These are phyloP conservation scores for Aspergillus diversus DNA, from an alignment of 495 filamentous ascomycete genomes.

Conservation along the genomic window DNA sequence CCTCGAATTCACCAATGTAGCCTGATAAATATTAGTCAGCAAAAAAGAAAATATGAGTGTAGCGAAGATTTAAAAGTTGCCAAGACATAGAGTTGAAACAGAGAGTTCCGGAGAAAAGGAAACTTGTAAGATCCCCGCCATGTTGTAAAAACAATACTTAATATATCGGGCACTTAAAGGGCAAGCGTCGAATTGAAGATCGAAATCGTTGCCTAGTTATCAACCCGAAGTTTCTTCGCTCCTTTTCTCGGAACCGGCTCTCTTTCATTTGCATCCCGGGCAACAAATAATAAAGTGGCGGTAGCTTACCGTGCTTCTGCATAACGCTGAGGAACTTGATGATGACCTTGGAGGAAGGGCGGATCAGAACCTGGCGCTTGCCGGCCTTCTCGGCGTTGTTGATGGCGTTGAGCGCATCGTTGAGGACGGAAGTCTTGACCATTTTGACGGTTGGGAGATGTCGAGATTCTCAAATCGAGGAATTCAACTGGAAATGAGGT, in stretches of 20 bases:
- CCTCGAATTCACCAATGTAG: slow-evolving; percentile 99
- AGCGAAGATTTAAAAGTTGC: slow-evolving; percentile 30
- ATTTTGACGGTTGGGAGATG: slow-evolving; percentile 69
- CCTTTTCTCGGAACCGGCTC: slow-evolving; percentile 3
- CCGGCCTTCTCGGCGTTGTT: slow-evolving; percentile 99
- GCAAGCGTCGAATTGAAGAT: slow-evolving; percentile 77
- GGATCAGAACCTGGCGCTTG: slow-evolving; percentile 97
- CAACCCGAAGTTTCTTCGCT: slow-evolving; percentile 73
- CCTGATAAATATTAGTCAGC: slow-evolving; percentile 62
- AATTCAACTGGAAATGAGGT: slow-evolving; percentile 66
- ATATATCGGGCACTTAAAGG: slow-evolving; percentile 99
- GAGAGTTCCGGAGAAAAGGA: slow-evolving; percentile 44
- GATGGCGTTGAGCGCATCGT: slow-evolving; percentile 99
- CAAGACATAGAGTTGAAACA: slow-evolving; percentile 19
- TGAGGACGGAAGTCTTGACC: slow-evolving; percentile 97
- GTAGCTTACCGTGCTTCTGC: slow-evolving; percentile 92
- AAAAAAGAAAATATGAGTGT: slow-evolving; percentile 47
- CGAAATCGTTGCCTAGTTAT: slow-evolving; percentile 99
- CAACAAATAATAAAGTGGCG: slow-evolving; percentile 16
- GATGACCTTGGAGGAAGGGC: slow-evolving; percentile 97
- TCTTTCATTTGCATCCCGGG: background rate
- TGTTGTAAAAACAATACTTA: slow-evolving; percentile 42
- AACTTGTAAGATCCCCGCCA: slow-evolving; percentile 94
- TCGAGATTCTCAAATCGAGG: slow-evolving; percentile 83
- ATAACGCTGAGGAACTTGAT: slow-evolving; percentile 98